Evolutionary conservation across 2,329 filamentous ascomycete species (phyloP).

Genomic region (Aspergillus quadricinctus): DNA sequence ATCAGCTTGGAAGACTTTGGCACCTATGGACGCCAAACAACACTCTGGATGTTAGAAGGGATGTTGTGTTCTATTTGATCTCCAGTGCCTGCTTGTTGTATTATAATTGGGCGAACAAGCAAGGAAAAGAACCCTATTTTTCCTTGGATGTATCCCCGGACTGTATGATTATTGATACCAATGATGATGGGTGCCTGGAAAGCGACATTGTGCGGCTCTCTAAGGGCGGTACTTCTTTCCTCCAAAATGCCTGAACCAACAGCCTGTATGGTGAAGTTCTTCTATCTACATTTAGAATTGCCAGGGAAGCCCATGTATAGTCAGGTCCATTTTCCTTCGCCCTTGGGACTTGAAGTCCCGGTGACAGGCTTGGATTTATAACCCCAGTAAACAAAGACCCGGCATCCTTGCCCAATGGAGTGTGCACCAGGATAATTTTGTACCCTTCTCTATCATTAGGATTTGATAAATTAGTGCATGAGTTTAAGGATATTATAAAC

Average conservation of each 20-base stretch:
- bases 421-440: constrained; percentile 3
- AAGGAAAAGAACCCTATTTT: neutral
- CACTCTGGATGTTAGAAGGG: no score
- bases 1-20: no score
- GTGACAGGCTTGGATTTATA: neutral
- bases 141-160: neutral
- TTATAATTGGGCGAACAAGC: neutral
- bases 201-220: neutral
- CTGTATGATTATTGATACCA: constrained; percentile 1
- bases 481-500: neutral
- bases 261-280: neutral
- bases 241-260: neutral
- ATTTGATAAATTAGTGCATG: neutral
- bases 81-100: neutral
- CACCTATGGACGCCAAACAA: no score
- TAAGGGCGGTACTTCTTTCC: neutral
- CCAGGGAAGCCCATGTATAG: neutral
- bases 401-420: neutral
- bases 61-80: neutral
- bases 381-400: neutral
- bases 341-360: neutral
- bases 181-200: constrained; percentile 4
- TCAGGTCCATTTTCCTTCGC: constrained; percentile 7
- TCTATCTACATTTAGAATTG: neutral
- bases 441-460: neutral